Evolutionary conservation across 257 asterid genomes (phyloP).

Genomic region (Prunella vulgaris): DNA sequence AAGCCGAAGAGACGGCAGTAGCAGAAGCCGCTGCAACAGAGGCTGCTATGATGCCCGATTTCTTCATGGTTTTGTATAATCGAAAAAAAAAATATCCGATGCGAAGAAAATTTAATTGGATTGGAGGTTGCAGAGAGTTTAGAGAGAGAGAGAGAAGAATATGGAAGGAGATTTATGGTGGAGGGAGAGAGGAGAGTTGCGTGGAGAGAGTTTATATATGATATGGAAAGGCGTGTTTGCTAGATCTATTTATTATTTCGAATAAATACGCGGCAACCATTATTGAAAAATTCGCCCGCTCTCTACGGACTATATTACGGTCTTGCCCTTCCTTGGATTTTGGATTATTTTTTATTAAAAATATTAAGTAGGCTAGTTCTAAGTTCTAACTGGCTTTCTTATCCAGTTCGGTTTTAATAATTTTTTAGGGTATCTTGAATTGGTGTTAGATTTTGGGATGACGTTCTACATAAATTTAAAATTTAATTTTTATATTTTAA

Average conservation of each 20-base stretch:
- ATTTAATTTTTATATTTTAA: no score
- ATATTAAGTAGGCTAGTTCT: no score
- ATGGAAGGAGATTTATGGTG: slow-evolving; percentile 6
- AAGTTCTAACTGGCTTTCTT: no score
- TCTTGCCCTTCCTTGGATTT: slow-evolving; percentile 13
- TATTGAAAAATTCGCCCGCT: slow-evolving; percentile 8
- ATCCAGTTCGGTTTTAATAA: no score
- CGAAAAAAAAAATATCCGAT: not conserved
- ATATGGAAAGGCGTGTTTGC: not conserved
- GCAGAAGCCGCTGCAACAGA: slow-evolving; percentile 64
- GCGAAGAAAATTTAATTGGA: not conserved
- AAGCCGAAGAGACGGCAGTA: slow-evolving; percentile 40
- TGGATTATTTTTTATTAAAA: not conserved
- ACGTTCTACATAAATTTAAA: no score
- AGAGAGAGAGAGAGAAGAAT: slow-evolving; percentile 9
- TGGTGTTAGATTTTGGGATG: no score
- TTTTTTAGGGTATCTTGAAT: no score
- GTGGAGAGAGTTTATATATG: not conserved
- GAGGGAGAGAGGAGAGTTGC: not conserved
- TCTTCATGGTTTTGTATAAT: slow-evolving; percentile 38
- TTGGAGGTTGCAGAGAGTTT: not conserved
- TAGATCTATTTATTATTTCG: slow-evolving; percentile 19
- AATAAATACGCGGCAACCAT: slow-evolving; percentile 40
- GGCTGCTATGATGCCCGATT: slow-evolving; percentile 46
- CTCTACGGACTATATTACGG: not conserved